Percentiles rank a stretch among this genome's conserved stretches.
These are phyloP conservation scores for Candida nanaspora DNA, from an alignment of 805 yeast species.

Conservation along the genomic window DNA sequence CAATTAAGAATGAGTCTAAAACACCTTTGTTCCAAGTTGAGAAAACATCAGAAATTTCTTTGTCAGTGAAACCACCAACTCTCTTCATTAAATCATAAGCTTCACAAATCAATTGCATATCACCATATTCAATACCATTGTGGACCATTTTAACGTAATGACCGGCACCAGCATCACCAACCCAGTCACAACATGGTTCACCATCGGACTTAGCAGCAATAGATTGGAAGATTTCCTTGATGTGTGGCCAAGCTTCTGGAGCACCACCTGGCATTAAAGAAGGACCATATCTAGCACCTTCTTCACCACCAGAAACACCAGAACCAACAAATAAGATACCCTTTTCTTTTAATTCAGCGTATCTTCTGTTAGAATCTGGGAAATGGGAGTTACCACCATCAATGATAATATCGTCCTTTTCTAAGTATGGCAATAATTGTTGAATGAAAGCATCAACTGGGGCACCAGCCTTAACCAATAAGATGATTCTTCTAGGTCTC, in stretches of 20 bases:
- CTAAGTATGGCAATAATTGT: slow-evolving; percentile 84
- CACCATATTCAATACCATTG: slow-evolving; percentile 99
- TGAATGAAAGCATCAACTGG: slow-evolving; percentile 91
- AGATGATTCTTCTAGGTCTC: slow-evolving; percentile 93
- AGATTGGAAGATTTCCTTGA: slow-evolving; percentile 92
- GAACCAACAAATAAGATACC: slow-evolving; percentile 94
- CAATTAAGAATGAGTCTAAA: slow-evolving; percentile 92
- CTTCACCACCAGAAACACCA: slow-evolving; percentile 99
- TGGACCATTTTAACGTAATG: slow-evolving; percentile 99
- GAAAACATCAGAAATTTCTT: slow-evolving; percentile 91
- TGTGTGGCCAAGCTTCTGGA: slow-evolving; percentile 97
- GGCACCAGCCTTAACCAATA: slow-evolving; percentile 92
- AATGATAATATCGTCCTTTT: slow-evolving; percentile 94
- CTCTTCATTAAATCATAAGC: slow-evolving; percentile 95
- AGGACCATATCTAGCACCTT: slow-evolving; percentile 99
- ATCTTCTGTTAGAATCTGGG: slow-evolving; percentile 98
- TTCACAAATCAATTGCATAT: slow-evolving; percentile 98
- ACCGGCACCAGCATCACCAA: slow-evolving; percentile 98
- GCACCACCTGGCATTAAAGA: slow-evolving; percentile 99
- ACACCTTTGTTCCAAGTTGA: slow-evolving; percentile 96
- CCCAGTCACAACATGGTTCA: slow-evolving; percentile 99
- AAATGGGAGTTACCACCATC: slow-evolving; percentile 99
- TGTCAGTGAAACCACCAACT: slow-evolving; percentile 82
- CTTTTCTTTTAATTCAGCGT: slow-evolving; percentile 76
- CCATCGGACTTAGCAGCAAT: slow-evolving; percentile 95